These are phyloP conservation scores for Trifolium fragiferum DNA, from an alignment of 306 rosid species.

Conservation along the genomic window DNA sequence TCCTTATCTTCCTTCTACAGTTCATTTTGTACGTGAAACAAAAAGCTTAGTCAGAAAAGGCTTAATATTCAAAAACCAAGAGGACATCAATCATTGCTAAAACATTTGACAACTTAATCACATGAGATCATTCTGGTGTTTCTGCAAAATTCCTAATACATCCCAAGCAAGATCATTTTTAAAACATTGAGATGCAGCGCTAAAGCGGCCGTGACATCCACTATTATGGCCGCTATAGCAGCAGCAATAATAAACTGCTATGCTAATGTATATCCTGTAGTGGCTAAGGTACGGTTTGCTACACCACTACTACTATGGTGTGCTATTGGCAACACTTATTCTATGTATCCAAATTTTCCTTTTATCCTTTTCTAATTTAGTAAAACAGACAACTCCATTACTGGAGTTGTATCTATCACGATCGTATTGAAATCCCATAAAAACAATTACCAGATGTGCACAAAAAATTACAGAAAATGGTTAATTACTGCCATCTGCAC, in stretches of 20 bases:
- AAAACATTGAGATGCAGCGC: neutral
- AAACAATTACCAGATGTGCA: neutral
- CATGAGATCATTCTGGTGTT: neutral
- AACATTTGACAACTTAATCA: neutral
- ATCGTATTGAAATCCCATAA: neutral
- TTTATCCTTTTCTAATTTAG: neutral
- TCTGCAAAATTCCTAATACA: no score
- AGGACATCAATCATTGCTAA: conserved; percentile 18
- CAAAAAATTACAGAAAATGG: conserved; percentile 21
- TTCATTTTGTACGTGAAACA: conserved; percentile 82
- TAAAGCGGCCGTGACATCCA: neutral
- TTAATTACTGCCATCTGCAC: conserved; percentile 70
- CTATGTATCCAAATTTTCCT: neutral
- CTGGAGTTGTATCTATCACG: neutral
- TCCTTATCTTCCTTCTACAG: conserved; percentile 76
- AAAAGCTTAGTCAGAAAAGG: conserved; percentile 24
- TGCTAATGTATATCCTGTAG: no score
- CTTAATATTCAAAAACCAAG: conserved; percentile 18
- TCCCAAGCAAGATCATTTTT: neutral
- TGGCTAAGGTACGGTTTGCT: neutral
- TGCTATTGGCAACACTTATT: neutral
- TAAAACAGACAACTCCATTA: neutral
- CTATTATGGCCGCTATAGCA: neutral
- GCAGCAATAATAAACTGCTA: no score
- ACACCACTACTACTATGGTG: neutral